Evolutionary conservation across 495 filamentous ascomycete species (phyloP).

Genomic region (Daldinia caldariorum): DNA sequence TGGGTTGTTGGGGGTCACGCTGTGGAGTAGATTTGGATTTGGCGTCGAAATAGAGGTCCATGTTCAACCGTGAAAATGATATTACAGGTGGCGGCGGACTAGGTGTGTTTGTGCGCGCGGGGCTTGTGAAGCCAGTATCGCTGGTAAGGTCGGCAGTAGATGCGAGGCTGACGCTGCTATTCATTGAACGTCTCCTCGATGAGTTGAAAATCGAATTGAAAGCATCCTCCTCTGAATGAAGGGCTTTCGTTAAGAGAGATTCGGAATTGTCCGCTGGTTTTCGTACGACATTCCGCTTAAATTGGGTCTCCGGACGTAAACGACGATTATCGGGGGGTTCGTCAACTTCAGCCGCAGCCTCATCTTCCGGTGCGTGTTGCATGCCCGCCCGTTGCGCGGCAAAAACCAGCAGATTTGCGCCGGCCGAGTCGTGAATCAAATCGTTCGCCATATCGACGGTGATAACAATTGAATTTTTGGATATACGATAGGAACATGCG

Average conservation of each 20-base stretch:
- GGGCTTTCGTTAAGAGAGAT: slow-evolving; percentile 82
- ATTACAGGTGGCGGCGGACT: slow-evolving; percentile 77
- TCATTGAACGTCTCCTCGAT: slow-evolving; percentile 71
- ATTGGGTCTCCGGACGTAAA: slow-evolving; percentile 43
- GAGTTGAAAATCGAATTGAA: slow-evolving; percentile 38
- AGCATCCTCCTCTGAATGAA: slow-evolving; percentile 68
- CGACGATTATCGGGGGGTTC: slow-evolving; percentile 50
- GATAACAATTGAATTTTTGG: slow-evolving; percentile 16
- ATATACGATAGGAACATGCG: slow-evolving; percentile 17
- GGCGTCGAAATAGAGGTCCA: slow-evolving; percentile 41
- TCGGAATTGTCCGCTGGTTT: slow-evolving; percentile 64
- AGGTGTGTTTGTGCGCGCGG: slow-evolving; percentile 84
- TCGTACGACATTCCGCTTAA: slow-evolving; percentile 55
- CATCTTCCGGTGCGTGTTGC: slow-evolving; percentile 56
- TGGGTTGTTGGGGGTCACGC: slow-evolving; percentile 22
- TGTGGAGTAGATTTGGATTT: slow-evolving; percentile 34
- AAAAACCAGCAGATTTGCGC: slow-evolving; percentile 56
- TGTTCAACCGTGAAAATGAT: slow-evolving; percentile 34
- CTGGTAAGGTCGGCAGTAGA: slow-evolving; percentile 90
- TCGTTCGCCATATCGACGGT: slow-evolving; percentile 52
- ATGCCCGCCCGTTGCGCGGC: slow-evolving; percentile 54
- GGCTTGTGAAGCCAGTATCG: slow-evolving; percentile 91
- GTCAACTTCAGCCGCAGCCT: slow-evolving; percentile 48
- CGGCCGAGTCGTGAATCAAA: slow-evolving; percentile 51
- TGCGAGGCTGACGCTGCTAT: slow-evolving; percentile 77